A percentile compares a stretch with the other conserved stretches of the same genome.
Evolutionary conservation across 2,329 filamentous ascomycete species (phyloP).

Genomic region (Venturia asperata): DNA sequence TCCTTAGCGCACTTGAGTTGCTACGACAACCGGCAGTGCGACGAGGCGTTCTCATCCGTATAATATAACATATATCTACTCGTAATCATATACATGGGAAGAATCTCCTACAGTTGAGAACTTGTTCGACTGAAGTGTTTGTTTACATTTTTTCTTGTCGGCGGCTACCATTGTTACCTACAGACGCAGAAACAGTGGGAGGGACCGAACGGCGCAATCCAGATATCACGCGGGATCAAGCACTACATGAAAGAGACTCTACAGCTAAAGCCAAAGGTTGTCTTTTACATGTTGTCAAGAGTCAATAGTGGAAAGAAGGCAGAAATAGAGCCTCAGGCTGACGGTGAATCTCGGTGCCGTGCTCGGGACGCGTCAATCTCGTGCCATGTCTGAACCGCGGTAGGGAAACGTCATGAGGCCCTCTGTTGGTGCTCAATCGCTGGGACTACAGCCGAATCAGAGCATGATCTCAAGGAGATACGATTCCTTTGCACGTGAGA

Average conservation of each 20-base stretch:
- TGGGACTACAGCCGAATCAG: too few relatives aligned
- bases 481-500: too few relatives aligned
- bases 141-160: background rate
- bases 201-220: background rate
- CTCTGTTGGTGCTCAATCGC: too few relatives aligned
- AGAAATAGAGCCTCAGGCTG: too few relatives aligned
- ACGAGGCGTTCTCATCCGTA: background rate
- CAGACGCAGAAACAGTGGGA: background rate
- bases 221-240: background rate
- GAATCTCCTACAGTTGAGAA: too few relatives aligned
- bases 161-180: conserved; percentile 6
- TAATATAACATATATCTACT: background rate
- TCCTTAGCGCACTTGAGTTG: conserved; percentile 12
- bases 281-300: too few relatives aligned
- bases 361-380: background rate
- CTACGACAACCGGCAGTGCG: conserved; percentile 10
- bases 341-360: background rate
- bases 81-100: background rate
- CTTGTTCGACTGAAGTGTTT: conserved; percentile 2
- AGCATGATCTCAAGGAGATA: too few relatives aligned
- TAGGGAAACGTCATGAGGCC: too few relatives aligned
- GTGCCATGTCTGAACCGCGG: too few relatives aligned
- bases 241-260: too few relatives aligned
- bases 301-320: too few relatives aligned
- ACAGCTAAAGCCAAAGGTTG: too few relatives aligned